These are phyloP conservation scores for Leccinum holopus DNA, from an alignment of 1,284 basidiomycete species.

Conservation along the genomic window DNA sequence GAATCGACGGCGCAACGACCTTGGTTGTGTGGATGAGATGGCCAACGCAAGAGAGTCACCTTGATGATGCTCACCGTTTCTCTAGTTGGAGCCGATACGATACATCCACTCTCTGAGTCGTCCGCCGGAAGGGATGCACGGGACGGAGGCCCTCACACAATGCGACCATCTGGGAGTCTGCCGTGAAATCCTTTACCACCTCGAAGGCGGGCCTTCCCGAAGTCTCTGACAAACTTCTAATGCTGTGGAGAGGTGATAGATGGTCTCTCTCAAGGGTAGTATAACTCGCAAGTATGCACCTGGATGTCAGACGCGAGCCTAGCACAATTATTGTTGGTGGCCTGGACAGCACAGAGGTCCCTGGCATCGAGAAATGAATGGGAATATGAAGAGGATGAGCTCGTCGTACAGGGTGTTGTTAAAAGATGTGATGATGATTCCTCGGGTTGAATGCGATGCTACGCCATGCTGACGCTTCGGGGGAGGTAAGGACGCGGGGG, in stretches of 20 bases:
- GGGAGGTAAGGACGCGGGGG: slow-evolving; percentile 51
- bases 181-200: slow-evolving; percentile 61
- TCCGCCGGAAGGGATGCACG: slow-evolving; percentile 37
- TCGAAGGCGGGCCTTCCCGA: slow-evolving; percentile 63
- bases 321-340: slow-evolving; percentile 64
- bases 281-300: slow-evolving; percentile 37
- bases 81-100: slow-evolving; percentile 77
- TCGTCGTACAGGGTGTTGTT: slow-evolving; percentile 69
- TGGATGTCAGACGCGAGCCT: slow-evolving; percentile 60
- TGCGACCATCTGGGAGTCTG: slow-evolving; percentile 50
- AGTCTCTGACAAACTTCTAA: slow-evolving; percentile 64
- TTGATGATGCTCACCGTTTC: slow-evolving; percentile 53
- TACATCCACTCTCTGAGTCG: slow-evolving; percentile 67
- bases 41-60: slow-evolving; percentile 14
- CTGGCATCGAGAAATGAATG: slow-evolving; percentile 56
- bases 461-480: slow-evolving; percentile 53
- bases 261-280: slow-evolving; percentile 5
- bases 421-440: slow-evolving; percentile 39
- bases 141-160: slow-evolving; percentile 58
- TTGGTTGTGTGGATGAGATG: slow-evolving; percentile 25
- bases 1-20: slow-evolving; percentile 33
- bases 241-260: slow-evolving; percentile 39
- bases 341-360: slow-evolving; percentile 66
- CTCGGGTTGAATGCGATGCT: slow-evolving; percentile 9
- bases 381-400: slow-evolving; percentile 67